These are phyloP conservation scores for Musa schizocarpa DNA, from an alignment of 176 grass and related monocot species.

Conservation along the genomic window DNA sequence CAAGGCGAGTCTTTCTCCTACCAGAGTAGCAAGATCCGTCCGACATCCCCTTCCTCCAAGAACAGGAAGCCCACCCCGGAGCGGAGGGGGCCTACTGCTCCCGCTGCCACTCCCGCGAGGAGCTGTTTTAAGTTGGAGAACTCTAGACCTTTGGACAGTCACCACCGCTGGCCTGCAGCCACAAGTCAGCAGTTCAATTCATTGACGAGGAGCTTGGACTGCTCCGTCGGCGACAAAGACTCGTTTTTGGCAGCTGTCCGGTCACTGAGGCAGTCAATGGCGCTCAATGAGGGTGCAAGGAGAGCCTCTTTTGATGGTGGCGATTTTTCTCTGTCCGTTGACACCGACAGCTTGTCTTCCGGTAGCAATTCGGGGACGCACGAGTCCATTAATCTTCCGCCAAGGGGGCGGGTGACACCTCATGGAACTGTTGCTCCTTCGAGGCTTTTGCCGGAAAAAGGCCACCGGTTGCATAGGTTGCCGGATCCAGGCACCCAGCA, in stretches of 20 bases:
- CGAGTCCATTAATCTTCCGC: neutral
- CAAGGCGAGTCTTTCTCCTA: constrained; percentile 90
- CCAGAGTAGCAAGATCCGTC: constrained; percentile 65
- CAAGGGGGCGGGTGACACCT: constrained; percentile 13
- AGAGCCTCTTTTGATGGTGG: constrained; percentile 13
- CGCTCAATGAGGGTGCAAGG: constrained; percentile 1
- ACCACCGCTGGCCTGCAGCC: constrained; percentile 55
- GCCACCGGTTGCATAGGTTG: constrained; percentile 12
- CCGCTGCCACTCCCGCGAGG: neutral
- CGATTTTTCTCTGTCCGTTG: constrained; percentile 2
- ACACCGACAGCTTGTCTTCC: constrained; percentile 10
- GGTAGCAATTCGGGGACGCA: constrained; percentile 6
- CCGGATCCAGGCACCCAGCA: neutral
- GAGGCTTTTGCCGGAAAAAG: constrained; percentile 19
- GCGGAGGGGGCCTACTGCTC: neutral
- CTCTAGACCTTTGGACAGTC: constrained; percentile 29
- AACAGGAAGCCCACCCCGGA: constrained; percentile 34
- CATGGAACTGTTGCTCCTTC: neutral
- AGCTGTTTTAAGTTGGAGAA: constrained; percentile 25
- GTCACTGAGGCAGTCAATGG: constrained; percentile 12
- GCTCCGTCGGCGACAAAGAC: constrained; percentile 53
- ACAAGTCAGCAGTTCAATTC: constrained; percentile 46
- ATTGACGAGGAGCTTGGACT: constrained; percentile 77
- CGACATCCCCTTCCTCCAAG: constrained; percentile 44
- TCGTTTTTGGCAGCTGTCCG: constrained; percentile 30